phyloP scores from a whole-genome alignment of 73 alveolate genomes.

The Blepharisma japonicum region DNA sequence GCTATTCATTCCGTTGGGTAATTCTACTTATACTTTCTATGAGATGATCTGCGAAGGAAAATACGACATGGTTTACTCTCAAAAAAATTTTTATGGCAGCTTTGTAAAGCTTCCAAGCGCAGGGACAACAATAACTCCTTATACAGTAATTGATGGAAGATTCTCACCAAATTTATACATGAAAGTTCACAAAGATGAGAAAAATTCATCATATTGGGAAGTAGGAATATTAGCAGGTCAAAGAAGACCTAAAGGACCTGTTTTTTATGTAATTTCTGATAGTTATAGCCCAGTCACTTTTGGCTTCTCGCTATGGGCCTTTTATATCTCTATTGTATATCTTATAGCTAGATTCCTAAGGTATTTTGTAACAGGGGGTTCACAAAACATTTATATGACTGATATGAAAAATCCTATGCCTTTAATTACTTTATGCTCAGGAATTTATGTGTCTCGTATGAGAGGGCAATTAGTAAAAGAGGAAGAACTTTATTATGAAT shows the following conservation, averaged over 20 bases:
- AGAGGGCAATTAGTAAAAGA: constrained; percentile 73
- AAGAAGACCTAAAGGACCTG: constrained; percentile 33
- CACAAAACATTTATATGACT: constrained; percentile 55
- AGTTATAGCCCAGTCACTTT: constrained; percentile 39
- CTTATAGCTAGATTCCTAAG: constrained; percentile 48
- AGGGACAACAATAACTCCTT: background rate
- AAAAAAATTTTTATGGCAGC: too few species aligned
- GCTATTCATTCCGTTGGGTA: too few species aligned
- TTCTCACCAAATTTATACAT: too few species aligned
- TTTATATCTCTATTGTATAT: constrained; percentile 60
- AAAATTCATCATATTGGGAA: background rate
- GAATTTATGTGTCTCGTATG: constrained; percentile 82
- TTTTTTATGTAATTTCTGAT: constrained; percentile 52
- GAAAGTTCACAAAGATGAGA: too few species aligned
- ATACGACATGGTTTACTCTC: too few species aligned
- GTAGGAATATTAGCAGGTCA: background rate
- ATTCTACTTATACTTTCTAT: too few species aligned
- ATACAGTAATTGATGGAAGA: background rate
- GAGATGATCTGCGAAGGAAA: too few species aligned
- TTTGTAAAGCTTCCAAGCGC: constrained; percentile 10
- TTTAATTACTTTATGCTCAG: constrained; percentile 83
- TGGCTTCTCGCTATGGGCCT: constrained; percentile 46
- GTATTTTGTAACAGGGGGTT: constrained; percentile 60
- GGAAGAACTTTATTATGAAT: constrained; percentile 86
- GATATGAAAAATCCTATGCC: constrained; percentile 90